These are phyloP conservation scores for Trichophyton verrucosum DNA, from an alignment of 2,329 filamentous ascomycete species.

Conservation along the genomic window DNA sequence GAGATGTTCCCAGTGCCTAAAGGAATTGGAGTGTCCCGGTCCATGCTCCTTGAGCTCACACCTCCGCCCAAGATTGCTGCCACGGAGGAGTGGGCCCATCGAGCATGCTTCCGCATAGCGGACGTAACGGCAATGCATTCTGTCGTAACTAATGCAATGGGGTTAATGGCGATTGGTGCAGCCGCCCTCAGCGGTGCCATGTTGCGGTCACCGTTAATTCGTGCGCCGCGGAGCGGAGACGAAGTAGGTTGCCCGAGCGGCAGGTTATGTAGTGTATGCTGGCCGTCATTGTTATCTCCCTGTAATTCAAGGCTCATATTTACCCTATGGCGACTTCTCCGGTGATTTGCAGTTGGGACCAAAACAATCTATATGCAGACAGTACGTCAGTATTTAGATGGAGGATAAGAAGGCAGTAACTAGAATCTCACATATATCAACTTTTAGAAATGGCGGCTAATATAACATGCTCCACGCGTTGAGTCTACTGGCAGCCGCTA, in stretches of 20 bases:
- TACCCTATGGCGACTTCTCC: conserved; percentile 1
- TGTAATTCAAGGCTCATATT: conserved; percentile 10
- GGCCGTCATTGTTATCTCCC: conserved; percentile 5
- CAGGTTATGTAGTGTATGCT: neutral
- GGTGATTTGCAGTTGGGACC: neutral
- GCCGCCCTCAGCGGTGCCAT: neutral
- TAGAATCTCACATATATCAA: neutral
- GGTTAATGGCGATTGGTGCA: conserved; percentile 62
- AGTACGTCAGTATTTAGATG: neutral
- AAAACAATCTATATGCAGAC: neutral
- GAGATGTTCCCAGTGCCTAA: conserved; percentile 22
- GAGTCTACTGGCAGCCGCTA: neutral
- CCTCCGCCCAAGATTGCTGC: conserved; percentile 82
- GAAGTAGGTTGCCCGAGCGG: neutral
- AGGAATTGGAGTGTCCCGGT: conserved; percentile 31
- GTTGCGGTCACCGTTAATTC: conserved; percentile 1
- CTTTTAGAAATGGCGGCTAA: neutral
- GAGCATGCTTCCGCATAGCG: conserved; percentile 92
- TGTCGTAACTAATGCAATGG: conserved; percentile 85
- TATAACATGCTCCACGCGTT: neutral
- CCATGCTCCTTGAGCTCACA: conserved; percentile 35
- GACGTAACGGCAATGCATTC: conserved; percentile 99
- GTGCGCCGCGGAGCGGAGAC: neutral
- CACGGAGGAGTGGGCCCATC: conserved; percentile 91
- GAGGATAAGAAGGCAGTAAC: neutral